phyloP scores from a whole-genome alignment of 257 asterid genomes.

The Solanum habrochaites region DNA sequence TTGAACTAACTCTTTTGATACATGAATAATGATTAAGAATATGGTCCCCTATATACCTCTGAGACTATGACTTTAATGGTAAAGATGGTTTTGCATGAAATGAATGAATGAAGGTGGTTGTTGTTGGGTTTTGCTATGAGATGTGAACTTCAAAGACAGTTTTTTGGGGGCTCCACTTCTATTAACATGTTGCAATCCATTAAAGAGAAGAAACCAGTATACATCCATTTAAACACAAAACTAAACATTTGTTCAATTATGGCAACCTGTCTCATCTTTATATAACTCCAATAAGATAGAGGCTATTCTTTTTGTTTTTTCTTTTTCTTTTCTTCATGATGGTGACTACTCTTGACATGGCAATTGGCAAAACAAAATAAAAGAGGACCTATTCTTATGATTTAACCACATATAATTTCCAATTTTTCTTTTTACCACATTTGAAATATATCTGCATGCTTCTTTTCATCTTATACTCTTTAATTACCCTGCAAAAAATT shows the following conservation, averaged over 20 bases:
- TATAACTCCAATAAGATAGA: not conserved
- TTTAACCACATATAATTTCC: not conserved
- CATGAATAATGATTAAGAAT: not conserved
- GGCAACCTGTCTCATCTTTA: not conserved
- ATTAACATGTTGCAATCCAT: slow-evolving; percentile 15
- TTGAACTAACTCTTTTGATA: not conserved
- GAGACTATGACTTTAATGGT: slow-evolving; percentile 25
- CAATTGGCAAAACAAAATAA: slow-evolving; percentile 23
- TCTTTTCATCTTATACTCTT: not conserved
- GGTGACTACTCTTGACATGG: slow-evolving; percentile 29
- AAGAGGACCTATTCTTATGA: slow-evolving; percentile 15
- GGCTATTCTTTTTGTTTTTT: not conserved
- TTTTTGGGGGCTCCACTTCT: slow-evolving; percentile 8
- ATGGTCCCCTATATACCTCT: slow-evolving; percentile 35
- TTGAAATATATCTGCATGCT: not conserved
- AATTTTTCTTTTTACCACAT: not conserved
- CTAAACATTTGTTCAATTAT: not conserved
- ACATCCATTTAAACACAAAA: slow-evolving; percentile 9
- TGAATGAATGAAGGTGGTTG: slow-evolving; percentile 23
- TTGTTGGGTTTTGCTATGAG: slow-evolving; percentile 7
- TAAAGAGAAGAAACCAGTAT: not conserved
- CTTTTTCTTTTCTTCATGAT: slow-evolving; percentile 1
- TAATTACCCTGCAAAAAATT: not conserved
- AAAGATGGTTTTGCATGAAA: slow-evolving; percentile 13
- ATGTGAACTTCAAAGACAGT: slow-evolving; percentile 10